Base-by-base conservation (phyloP, 768 basidiomycete genomes). In the Amanita rimosa region DNA sequence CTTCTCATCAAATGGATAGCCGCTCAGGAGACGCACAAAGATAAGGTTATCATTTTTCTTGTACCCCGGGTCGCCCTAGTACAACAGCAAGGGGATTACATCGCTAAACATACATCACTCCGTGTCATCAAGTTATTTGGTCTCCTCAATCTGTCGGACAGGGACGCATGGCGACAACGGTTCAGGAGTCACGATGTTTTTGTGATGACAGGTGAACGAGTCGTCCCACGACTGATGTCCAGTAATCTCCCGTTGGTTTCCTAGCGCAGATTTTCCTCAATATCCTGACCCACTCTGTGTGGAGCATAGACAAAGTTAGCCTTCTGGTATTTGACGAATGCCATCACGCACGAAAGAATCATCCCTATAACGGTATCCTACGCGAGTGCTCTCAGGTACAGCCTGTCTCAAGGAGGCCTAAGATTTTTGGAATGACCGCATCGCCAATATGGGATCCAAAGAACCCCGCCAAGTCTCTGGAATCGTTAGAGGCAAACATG, bases 361-460 rank as follows among this genome's bases (percentile, higher is more conserved):
- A 91, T 57, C 78, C 88, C 0, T 89, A 86, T 64, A 87, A 85
- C 54, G 70, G 71, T 35, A 81, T 91, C 51, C 81, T 91, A 78
- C 76, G 75, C 14, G 75, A 82, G 57, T 86, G 86, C 59, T 66
- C 66, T 39, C 62, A 70, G 37, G 53, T 81, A 67, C 55, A 71
- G 21, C 49, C 70, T 65, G 35, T 57, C 36, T 22, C 44, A 1
- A 57, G 66, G 16, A 70, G 83, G n/a, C 86, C 88, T 8, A 90
- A 86, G 60, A 71, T 95, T n/a, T 88, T 94, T 52, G 92, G 92
- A 3, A 85, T 95, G 82, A 94, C 92, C 0, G 92, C 92, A 0
- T 91, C 87, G 14, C 91, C 91, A 0, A 79, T 91, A 21, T 90
- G 85, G 83, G 85, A 87, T 53, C 72, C 78, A 10, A 82, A 76